Percentiles rank a stretch among this genome's conserved stretches.
Evolutionary conservation across 768 basidiomycete species (phyloP).

Genomic region (Mycena crocata): DNA sequence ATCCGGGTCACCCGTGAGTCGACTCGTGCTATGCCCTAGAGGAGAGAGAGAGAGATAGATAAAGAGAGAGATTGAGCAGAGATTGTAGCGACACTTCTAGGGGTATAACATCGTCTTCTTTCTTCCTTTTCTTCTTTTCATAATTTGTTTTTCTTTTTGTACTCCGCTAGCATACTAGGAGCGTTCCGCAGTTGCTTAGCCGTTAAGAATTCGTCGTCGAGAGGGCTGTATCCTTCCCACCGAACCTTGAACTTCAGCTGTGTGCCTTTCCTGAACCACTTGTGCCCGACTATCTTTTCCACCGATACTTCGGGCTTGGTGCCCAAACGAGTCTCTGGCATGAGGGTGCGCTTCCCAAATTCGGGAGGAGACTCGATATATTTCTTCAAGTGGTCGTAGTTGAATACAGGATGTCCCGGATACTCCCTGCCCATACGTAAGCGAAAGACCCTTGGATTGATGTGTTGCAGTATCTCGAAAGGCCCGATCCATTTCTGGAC

Average conservation of each 20-base stretch:
- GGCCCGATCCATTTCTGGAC: not conserved
- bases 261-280: not conserved
- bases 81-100: no score
- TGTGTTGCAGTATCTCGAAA: not conserved
- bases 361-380: not conserved
- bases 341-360: not conserved
- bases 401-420: not conserved
- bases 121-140: not conserved
- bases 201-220: not conserved
- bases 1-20: no score
- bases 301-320: not conserved
- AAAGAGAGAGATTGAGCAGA: no score
- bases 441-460: not conserved
- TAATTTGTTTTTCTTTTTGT: not conserved
- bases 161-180: not conserved
- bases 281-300: not conserved
- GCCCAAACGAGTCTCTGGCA: not conserved
- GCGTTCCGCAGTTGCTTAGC: not conserved
- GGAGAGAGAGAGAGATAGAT: no score
- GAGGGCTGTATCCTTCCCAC: not conserved
- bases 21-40: no score
- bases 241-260: not conserved
- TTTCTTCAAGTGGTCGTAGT: slow-evolving; percentile 5
- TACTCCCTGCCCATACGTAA: not conserved
- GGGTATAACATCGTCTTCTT: no score